Base-by-base conservation (phyloP, 495 filamentous ascomycete species). In the Tuber brumale region DNA sequence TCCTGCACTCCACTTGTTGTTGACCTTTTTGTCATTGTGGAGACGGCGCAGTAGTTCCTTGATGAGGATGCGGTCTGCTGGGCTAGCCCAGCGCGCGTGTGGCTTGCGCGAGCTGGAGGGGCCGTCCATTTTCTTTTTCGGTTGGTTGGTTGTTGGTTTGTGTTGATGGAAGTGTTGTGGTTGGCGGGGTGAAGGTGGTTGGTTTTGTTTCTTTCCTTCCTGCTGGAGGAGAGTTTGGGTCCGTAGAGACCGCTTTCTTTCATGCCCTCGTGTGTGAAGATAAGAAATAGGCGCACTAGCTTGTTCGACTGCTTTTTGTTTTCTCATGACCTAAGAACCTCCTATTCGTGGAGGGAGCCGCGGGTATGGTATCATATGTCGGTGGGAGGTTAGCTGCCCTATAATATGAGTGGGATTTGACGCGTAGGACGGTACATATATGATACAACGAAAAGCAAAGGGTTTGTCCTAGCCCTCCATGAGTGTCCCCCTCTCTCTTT, bases 161-260 rank as follows among this genome's bases (percentile, higher is more conserved):
- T 48, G 48, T 51, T 51, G 21, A 6, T 51, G 19, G 21, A 19
- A 0, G 21, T 10, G 46, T 0, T 51, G 19, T 21, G 18, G 45
- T 51, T n/a, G 46, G 21, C n/a, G 23, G 23, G 3, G 21, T n/a
- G 23, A 51, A 51, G 48, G 21, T n/a, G 23, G 1, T 3, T 51
- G 48, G n/a, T n/a, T n/a, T n/a, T n/a, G n/a, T n/a, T n/a, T 51
- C 23, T n/a, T n/a, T 51, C 23, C 7, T 48, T 48, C 8, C 46
- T 19, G 21, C 23, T 51, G 23, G 48, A 7, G 21, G 48, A 8
- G 46, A 51, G 21, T 51, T 51, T 51, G 48, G 48, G 48, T 12
- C 7, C 1, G 8, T 6, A 6, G 0, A 2, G 37, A 39, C 0
- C 3, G 21, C 1, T 1, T 12, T 8, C 7, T n/a, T 51, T n/a